Evolutionary conservation across 192 early-diverging fungal species (phyloP).

Genomic region (Backusella circina): DNA sequence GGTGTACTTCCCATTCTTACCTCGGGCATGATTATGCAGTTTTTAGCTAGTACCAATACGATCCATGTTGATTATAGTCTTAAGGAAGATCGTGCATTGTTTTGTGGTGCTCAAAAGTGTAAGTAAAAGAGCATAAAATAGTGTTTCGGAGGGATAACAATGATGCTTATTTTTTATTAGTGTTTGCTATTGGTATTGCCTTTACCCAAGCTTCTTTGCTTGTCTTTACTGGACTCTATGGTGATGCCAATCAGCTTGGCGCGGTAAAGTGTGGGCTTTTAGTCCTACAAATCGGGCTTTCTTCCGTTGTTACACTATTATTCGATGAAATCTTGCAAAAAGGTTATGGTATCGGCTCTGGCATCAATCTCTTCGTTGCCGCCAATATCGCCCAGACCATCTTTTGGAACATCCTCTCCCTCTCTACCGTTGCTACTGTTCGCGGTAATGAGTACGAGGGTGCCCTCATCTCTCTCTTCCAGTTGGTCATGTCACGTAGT

Average conservation of each 20-base stretch:
- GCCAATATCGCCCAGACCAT: conserved; percentile 99
- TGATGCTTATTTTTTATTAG: conserved; percentile 24
- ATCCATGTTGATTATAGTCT: conserved; percentile 99
- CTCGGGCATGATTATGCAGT: conserved; percentile 99
- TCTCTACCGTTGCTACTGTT: conserved; percentile 95
- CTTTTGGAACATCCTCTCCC: conserved; percentile 96
- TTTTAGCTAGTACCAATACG: conserved; percentile 94
- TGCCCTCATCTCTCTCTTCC: conserved; percentile 92
- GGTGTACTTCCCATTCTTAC: conserved; percentile 99
- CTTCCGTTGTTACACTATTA: conserved; percentile 94
- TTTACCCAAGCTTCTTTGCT: conserved; percentile 95
- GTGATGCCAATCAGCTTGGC: conserved; percentile 90
- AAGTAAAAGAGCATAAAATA: conserved; percentile 13
- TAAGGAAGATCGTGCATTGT: conserved; percentile 97
- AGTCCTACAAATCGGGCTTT: conserved; percentile 94
- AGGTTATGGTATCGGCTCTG: conserved; percentile 98
- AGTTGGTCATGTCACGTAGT: conserved; percentile 88
- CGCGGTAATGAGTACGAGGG: conserved; percentile 98
- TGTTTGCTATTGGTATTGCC: conserved; percentile 97
- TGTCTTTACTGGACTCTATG: conserved; percentile 97
- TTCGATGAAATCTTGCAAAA: conserved; percentile 99
- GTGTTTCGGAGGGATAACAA: background rate
- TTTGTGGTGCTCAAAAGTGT: conserved; percentile 98
- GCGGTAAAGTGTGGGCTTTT: conserved; percentile 92
- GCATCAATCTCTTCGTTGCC: conserved; percentile 98